phyloP scores from a whole-genome alignment of 495 filamentous ascomycete genomes.

The Niebla homalea region DNA sequence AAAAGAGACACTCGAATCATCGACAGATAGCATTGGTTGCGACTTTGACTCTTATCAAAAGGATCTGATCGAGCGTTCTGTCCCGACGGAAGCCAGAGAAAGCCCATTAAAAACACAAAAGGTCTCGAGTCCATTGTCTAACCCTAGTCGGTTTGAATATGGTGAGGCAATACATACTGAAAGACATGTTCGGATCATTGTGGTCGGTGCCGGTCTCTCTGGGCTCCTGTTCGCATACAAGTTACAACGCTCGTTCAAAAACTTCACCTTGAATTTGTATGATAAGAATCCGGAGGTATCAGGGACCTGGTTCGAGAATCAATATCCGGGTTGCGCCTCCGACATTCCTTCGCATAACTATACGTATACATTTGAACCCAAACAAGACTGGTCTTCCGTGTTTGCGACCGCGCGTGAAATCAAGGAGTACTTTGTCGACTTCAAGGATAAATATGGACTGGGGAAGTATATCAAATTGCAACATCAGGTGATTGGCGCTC shows the following conservation, averaged over 20 bases:
- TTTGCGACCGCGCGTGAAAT: constrained; percentile 47
- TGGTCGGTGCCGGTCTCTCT: constrained; percentile 54
- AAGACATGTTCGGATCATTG: constrained; percentile 26
- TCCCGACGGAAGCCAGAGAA: too few species aligned
- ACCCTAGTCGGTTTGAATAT: background rate
- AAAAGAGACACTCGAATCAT: too few species aligned
- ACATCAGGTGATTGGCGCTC: constrained; percentile 23
- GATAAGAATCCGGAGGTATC: constrained; percentile 67
- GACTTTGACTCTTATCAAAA: too few species aligned
- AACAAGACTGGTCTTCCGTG: constrained; percentile 44
- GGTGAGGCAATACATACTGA: constrained; percentile 1
- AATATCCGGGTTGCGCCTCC: constrained; percentile 48
- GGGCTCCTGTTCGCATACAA: constrained; percentile 50
- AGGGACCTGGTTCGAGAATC: constrained; percentile 62
- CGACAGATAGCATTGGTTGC: too few species aligned
- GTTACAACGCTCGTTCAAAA: constrained; percentile 41
- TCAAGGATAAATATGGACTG: constrained; percentile 31
- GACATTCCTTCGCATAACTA: constrained; percentile 37
- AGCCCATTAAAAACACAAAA: too few species aligned
- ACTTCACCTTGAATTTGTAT: constrained; percentile 53
- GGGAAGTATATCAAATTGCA: constrained; percentile 28
- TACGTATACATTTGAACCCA: constrained; percentile 38
- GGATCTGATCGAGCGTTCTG: too few species aligned
- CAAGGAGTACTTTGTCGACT: constrained; percentile 37
- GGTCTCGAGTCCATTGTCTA: too few species aligned